Conservation (phyloP, 768 basidiomycete genomes). For the Naganishia antarctica region DNA sequence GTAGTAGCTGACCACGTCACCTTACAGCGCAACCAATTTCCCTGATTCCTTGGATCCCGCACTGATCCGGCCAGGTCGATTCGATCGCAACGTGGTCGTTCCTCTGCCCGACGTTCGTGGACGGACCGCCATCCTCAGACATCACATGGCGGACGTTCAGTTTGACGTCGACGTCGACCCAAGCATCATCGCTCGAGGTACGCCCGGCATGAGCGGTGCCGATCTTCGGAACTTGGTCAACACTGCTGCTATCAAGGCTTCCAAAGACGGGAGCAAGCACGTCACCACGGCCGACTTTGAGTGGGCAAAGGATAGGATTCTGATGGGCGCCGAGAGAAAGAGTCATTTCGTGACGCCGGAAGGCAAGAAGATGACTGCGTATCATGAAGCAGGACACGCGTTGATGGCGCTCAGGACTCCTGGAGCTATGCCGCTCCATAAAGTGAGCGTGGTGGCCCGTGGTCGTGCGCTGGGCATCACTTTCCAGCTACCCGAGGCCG, state of each 20-base stretch:
- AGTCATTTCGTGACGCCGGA: slow-evolving; percentile 82
- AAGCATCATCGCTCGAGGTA: slow-evolving; percentile 83
- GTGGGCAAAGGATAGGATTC: slow-evolving; percentile 96
- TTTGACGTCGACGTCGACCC: slow-evolving; percentile 67
- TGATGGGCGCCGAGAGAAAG: slow-evolving; percentile 94
- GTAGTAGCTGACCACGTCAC: too few species aligned
- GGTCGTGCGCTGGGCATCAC: slow-evolving; percentile 77
- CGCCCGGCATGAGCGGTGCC: slow-evolving; percentile 92
- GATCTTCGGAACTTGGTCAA: slow-evolving; percentile 97
- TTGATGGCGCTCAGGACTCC: slow-evolving; percentile 90
- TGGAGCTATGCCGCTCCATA: slow-evolving; percentile 93
- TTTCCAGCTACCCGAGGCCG: slow-evolving; percentile 50
- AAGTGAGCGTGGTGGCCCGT: slow-evolving; percentile 90
- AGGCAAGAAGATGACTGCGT: slow-evolving; percentile 82
- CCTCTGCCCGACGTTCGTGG: slow-evolving; percentile 90
- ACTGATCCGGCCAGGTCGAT: slow-evolving; percentile 89
- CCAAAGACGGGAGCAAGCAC: slow-evolving; percentile 68
- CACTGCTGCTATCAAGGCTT: slow-evolving; percentile 89
- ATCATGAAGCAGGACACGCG: slow-evolving; percentile 91
- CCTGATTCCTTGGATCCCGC: slow-evolving; percentile 92
- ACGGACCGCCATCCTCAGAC: slow-evolving; percentile 83
- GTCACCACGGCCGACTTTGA: slow-evolving; percentile 69
- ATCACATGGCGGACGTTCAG: slow-evolving; percentile 79
- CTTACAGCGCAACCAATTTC: slow-evolving; percentile 68
- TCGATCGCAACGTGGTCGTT: slow-evolving; percentile 87